A percentile compares a stretch with the other conserved stretches of the same genome.
Evolutionary conservation across 352 stramenopile species (phyloP).

Genomic region (Phytophthora rubi): DNA sequence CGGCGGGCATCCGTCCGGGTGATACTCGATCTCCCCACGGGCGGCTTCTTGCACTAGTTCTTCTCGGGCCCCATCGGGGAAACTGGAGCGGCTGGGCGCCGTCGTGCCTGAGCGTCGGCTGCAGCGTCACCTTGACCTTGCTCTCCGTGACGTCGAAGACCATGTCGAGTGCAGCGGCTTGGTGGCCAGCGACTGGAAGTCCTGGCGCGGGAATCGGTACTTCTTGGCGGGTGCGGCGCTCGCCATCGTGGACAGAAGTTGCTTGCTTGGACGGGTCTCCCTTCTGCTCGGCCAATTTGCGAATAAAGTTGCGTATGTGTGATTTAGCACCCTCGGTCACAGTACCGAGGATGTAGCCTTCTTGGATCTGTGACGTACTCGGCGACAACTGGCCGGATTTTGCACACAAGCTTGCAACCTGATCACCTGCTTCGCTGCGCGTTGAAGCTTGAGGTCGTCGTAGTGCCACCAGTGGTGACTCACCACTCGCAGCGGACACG

Average conservation of each 20-base stretch:
- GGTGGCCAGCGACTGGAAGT: constrained; percentile 71
- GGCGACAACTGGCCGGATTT: no score
- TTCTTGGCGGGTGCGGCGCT: constrained; percentile 41
- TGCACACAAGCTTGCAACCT: neutral
- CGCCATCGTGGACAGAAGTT: neutral
- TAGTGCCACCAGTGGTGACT: no score
- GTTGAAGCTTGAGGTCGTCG: neutral
- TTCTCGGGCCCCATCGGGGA: no score
- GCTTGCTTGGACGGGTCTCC: neutral
- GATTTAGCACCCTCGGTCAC: neutral
- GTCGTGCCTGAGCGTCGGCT: constrained; percentile 71
- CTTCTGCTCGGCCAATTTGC: neutral
- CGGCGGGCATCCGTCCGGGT: no score
- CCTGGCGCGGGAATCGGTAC: constrained; percentile 72
- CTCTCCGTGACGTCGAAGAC: constrained; percentile 76
- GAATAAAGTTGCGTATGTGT: neutral
- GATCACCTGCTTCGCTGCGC: neutral
- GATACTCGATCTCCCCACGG: no score
- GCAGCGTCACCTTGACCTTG: constrained; percentile 68
- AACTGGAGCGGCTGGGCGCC: constrained; percentile 36
- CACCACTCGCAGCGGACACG: no score
- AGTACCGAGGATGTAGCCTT: neutral
- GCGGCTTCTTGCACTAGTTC: no score
- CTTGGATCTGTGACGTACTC: neutral
- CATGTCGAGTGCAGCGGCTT: constrained; percentile 83